Percentiles rank a stretch among this genome's conserved stretches.
phyloP scores from a whole-genome alignment of 2,329 filamentous ascomycete genomes.

The Neonectria punicea region DNA sequence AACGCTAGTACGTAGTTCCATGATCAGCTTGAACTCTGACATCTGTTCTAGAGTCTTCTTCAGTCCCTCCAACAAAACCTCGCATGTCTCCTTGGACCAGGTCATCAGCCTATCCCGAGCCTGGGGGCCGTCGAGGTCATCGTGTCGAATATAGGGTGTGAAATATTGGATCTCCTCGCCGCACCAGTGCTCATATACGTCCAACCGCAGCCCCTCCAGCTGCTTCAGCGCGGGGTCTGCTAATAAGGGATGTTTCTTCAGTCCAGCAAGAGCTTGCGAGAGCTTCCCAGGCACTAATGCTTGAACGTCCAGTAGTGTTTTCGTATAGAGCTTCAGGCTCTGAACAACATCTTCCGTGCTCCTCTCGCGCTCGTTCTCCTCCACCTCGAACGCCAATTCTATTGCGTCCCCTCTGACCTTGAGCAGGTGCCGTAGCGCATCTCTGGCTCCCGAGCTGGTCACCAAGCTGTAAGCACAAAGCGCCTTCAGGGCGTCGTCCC shows the following conservation, averaged over 20 bases:
- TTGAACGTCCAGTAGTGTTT: conserved; percentile 82
- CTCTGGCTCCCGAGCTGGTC: conserved; percentile 81
- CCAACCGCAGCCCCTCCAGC: conserved; percentile 78
- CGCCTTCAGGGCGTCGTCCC: conserved; percentile 72
- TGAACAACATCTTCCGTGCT: conserved; percentile 64
- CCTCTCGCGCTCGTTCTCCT: conserved; percentile 54
- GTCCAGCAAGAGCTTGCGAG: conserved; percentile 71
- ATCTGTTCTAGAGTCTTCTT: conserved; percentile 67
- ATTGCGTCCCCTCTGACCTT: conserved; percentile 77
- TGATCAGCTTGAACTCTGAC: conserved; percentile 74
- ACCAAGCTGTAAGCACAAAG: conserved; percentile 85
- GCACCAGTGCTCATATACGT: conserved; percentile 83
- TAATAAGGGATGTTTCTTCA: conserved; percentile 78
- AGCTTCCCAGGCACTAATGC: conserved; percentile 78
- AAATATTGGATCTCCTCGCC: conserved; percentile 85
- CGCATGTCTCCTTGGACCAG: conserved; percentile 72
- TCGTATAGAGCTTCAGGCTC: conserved; percentile 78
- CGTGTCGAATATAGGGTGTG: conserved; percentile 86
- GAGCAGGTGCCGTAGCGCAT: conserved; percentile 83
- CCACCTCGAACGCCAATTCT: conserved; percentile 66
- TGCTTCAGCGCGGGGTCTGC: conserved; percentile 74
- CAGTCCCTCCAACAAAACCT: conserved; percentile 70
- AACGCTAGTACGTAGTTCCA: conserved; percentile 75
- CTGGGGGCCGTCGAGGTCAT: conserved; percentile 73
- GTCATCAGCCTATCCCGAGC: conserved; percentile 68